Percentiles rank a stretch among this genome's conserved stretches.
These are phyloP conservation scores for Sodiomyces alkalinus DNA, from an alignment of 2,329 filamentous ascomycete species.

Conservation along the genomic window DNA sequence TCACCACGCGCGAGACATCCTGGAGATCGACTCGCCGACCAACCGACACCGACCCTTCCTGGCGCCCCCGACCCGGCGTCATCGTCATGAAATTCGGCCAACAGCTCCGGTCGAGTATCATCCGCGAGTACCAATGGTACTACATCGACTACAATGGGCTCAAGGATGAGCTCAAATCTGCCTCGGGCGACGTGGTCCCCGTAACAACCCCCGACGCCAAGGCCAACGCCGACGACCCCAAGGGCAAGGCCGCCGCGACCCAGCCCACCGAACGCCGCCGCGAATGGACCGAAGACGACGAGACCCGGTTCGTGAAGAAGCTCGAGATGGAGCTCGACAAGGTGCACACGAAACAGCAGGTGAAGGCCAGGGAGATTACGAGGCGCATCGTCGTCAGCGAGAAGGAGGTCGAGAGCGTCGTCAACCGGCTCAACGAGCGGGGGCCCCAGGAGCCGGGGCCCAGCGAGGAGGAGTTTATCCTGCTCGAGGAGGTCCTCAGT, in stretches of 20 bases:
- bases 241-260: constrained; percentile 14
- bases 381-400: constrained; percentile 78
- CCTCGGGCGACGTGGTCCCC: constrained; percentile 33
- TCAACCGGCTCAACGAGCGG: constrained; percentile 54
- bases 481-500: constrained; percentile 86
- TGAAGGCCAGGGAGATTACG: constrained; percentile 93
- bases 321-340: constrained; percentile 92
- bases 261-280: constrained; percentile 32
- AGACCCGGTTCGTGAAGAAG: constrained; percentile 71
- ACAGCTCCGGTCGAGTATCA: constrained; percentile 87
- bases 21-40: constrained; percentile 22
- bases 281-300: constrained; percentile 82
- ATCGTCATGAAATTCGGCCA: constrained; percentile 79
- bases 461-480: constrained; percentile 82
- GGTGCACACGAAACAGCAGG: constrained; percentile 92
- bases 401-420: constrained; percentile 77
- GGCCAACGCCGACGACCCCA: constrained; percentile 14
- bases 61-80: constrained; percentile 30
- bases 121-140: constrained; percentile 95
- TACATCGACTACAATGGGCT: constrained; percentile 97
- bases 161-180: constrained; percentile 70
- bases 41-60: constrained; percentile 11
- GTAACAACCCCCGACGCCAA: too few species aligned
- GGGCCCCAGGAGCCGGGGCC: constrained; percentile 43
- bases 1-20: constrained; percentile 24